Percentiles rank a stretch among this genome's conserved stretches.
phyloP scores from a whole-genome alignment of 225 moss, liverwort and hornwort species.

The Marchantia paleacea region DNA sequence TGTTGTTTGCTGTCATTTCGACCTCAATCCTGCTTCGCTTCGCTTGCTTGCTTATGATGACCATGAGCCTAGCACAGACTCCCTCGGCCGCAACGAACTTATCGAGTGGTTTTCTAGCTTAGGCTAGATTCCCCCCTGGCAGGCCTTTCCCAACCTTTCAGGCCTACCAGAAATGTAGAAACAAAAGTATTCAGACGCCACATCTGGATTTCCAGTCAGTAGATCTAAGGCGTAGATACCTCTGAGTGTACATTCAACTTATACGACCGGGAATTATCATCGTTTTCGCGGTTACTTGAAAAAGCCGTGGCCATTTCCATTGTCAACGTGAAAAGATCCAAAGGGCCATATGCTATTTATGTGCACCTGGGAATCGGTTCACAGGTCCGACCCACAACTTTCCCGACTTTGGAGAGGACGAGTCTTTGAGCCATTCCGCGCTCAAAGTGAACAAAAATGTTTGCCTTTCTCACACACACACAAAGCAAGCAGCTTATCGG shows the following conservation, averaged over 20 bases:
- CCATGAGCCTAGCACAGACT: background rate
- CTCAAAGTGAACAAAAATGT: too few species aligned
- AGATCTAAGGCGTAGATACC: background rate
- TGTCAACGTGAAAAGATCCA: background rate
- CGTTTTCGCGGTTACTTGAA: background rate
- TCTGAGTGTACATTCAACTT: background rate
- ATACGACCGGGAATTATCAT: background rate
- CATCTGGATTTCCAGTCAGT: background rate
- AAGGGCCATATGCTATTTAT: background rate
- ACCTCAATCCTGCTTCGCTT: background rate
- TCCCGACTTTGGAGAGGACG: too few species aligned
- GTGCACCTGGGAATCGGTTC: background rate
- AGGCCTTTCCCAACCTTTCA: background rate
- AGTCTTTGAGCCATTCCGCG: too few species aligned
- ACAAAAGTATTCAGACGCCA: background rate
- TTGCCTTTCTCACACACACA: too few species aligned
- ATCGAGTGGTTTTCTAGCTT: slow-evolving; percentile 1
- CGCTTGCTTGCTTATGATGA: background rate
- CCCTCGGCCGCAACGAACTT: background rate
- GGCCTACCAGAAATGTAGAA: background rate
- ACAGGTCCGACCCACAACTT: too few species aligned
- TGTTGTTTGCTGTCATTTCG: slow-evolving; percentile 9
- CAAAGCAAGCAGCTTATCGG: too few species aligned
- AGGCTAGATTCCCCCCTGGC: background rate
- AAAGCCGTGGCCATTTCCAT: background rate